Evolutionary conservation across 2,329 filamentous ascomycete species (phyloP).

Genomic region (Cryphonectria naterciae): DNA sequence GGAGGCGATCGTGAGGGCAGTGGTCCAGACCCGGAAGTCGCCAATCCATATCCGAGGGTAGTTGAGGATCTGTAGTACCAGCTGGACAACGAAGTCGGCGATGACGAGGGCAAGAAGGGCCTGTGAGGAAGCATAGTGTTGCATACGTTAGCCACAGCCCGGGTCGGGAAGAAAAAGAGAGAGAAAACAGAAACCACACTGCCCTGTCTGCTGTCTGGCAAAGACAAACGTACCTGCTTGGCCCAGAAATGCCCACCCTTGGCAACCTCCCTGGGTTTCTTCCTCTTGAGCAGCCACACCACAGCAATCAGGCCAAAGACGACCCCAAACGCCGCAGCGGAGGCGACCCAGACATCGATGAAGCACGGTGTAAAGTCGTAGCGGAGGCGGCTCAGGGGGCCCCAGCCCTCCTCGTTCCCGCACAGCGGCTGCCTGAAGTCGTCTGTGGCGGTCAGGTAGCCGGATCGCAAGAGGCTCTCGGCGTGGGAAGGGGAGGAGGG

Average conservation of each 20-base stretch:
- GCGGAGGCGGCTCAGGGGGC: constrained; percentile 81
- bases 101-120: constrained; percentile 69
- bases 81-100: constrained; percentile 70
- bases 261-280: constrained; percentile 65
- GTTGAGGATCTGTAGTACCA: constrained; percentile 73
- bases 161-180: no score
- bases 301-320: constrained; percentile 76
- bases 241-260: constrained; percentile 93
- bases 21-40: constrained; percentile 88
- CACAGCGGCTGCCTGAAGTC: constrained; percentile 73
- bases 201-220: no score
- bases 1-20: constrained; percentile 71
- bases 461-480: constrained; percentile 50
- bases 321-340: constrained; percentile 78
- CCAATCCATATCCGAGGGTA: constrained; percentile 72
- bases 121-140: constrained; percentile 36
- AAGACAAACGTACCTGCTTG: constrained; percentile 69
- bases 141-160: constrained; percentile 24
- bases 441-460: constrained; percentile 62
- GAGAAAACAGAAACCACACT: background rate
- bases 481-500: constrained; percentile 40
- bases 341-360: constrained; percentile 84
- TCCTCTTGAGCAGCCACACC: constrained; percentile 77
- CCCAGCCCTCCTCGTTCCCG: constrained; percentile 92
- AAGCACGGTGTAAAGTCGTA: constrained; percentile 99